These are phyloP conservation scores for Polygonum maritimum DNA, from an alignment of 148 eudicot genomes.

Conservation along the genomic window DNA sequence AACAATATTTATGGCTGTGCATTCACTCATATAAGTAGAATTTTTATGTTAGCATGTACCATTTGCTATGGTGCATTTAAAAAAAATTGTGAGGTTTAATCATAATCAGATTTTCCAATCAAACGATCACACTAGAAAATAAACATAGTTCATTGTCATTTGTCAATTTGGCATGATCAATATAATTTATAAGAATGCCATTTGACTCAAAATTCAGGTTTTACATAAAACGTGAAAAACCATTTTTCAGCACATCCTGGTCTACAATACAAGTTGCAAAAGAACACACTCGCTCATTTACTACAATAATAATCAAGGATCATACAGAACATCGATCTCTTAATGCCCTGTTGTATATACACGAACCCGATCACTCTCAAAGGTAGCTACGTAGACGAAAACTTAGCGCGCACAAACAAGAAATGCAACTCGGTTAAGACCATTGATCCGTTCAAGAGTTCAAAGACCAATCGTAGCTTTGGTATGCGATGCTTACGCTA, in stretches of 20 bases:
- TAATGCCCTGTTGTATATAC: not conserved
- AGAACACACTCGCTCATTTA: not conserved
- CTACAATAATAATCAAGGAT: not conserved
- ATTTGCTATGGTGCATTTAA: too few species aligned
- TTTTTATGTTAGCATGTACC: too few species aligned
- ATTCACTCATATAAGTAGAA: too few species aligned
- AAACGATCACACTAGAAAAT: too few species aligned
- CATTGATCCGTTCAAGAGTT: constrained; percentile 23
- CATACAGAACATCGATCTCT: not conserved
- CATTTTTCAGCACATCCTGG: not conserved
- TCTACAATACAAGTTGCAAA: not conserved
- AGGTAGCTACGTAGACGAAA: not conserved
- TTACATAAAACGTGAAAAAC: not conserved
- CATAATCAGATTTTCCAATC: too few species aligned
- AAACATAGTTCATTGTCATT: too few species aligned
- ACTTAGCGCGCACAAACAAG: not conserved
- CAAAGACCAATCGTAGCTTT: constrained; percentile 70
- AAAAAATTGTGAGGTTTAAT: too few species aligned
- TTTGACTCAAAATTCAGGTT: not conserved
- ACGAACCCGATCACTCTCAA: not conserved
- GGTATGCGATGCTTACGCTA: constrained; percentile 40
- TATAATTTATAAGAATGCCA: not conserved
- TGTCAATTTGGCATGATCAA: too few species aligned
- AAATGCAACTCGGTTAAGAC: not conserved
- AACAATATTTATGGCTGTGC: too few species aligned